Evolutionary conservation across 371 early-diverging fungal genomes (phyloP).

Genomic region (Smittium mucronatum): DNA sequence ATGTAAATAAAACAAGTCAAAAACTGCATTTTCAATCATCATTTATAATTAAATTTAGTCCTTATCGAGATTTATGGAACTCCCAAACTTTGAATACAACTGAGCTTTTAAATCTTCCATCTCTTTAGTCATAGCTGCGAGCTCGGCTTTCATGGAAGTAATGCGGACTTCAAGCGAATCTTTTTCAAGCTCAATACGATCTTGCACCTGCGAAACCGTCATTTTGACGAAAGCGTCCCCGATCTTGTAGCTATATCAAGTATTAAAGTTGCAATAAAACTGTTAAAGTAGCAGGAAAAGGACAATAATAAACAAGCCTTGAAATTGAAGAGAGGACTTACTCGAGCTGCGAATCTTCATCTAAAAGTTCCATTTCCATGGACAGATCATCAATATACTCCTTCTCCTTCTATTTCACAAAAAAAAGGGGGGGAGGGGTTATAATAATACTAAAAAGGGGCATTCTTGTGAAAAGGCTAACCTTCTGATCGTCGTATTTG

Average conservation of each 20-base stretch:
- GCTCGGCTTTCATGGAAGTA: constrained; percentile 44
- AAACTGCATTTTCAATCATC: too few relatives aligned
- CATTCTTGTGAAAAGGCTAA: constrained; percentile 25
- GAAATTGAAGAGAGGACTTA: constrained; percentile 23
- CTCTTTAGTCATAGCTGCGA: constrained; percentile 48
- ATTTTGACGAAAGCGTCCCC: constrained; percentile 80
- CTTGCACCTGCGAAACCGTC: constrained; percentile 56
- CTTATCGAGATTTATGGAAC: constrained; percentile 84
- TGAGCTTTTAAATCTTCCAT: constrained; percentile 74
- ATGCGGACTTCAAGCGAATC: constrained; percentile 42
- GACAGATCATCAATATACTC: constrained; percentile 87
- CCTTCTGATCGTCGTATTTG: constrained; percentile 65
- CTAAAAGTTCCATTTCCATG: constrained; percentile 78
- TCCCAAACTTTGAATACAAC: constrained; percentile 87
- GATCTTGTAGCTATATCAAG: constrained; percentile 45
- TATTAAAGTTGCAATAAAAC: too few relatives aligned
- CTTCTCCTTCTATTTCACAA: constrained; percentile 44
- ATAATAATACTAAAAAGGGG: too few relatives aligned
- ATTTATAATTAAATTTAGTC: too few relatives aligned
- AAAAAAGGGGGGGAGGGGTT: too few relatives aligned
- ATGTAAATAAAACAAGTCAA: too few relatives aligned
- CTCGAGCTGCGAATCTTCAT: constrained; percentile 72
- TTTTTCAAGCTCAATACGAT: constrained; percentile 51
- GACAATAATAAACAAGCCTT: too few relatives aligned
- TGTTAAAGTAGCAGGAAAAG: too few relatives aligned